A percentile compares a stretch with the other conserved stretches of the same genome.
Conservation (phyloP, 2,329 filamentous ascomycete genomes). For the Stylonectria norvegica region DNA sequence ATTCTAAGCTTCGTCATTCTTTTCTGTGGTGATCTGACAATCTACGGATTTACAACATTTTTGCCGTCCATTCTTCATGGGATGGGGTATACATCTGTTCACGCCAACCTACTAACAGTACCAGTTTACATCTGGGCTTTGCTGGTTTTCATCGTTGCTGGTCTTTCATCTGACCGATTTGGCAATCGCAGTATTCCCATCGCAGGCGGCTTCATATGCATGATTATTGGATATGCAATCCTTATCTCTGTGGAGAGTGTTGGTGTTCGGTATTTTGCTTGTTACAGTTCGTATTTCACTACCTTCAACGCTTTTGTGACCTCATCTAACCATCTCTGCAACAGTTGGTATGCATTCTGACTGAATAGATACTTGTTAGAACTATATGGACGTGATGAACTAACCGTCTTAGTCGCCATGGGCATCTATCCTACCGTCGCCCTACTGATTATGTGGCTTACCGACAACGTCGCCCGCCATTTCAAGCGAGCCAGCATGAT, state of each 20-base stretch:
- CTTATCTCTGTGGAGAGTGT: conserved; percentile 27
- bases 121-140: conserved; percentile 15
- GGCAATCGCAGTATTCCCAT: conserved; percentile 23
- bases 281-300: conserved; percentile 7
- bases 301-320: too few relatives aligned
- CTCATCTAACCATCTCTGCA: too few relatives aligned
- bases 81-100: conserved; percentile 29
- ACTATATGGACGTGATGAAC: too few relatives aligned
- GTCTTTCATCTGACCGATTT: conserved; percentile 25
- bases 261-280: conserved; percentile 23
- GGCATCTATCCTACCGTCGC: conserved; percentile 31
- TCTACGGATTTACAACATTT: conserved; percentile 30
- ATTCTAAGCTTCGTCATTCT: conserved; percentile 28
- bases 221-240: conserved; percentile 29
- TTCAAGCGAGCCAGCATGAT: conserved; percentile 45
- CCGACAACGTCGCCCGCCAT: conserved; percentile 44
- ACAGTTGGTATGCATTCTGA: too few relatives aligned
- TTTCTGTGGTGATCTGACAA: conserved; percentile 28
- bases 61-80: conserved; percentile 28
- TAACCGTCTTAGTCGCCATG: conserved; percentile 9
- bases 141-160: conserved; percentile 23
- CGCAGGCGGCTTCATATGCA: conserved; percentile 19
- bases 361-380: too few relatives aligned
- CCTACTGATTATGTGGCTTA: conserved; percentile 46
- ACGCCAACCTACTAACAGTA: conserved; percentile 33